phyloP scores from a whole-genome alignment of 2,329 filamentous ascomycete genomes.

The Fusarium sp. region DNA sequence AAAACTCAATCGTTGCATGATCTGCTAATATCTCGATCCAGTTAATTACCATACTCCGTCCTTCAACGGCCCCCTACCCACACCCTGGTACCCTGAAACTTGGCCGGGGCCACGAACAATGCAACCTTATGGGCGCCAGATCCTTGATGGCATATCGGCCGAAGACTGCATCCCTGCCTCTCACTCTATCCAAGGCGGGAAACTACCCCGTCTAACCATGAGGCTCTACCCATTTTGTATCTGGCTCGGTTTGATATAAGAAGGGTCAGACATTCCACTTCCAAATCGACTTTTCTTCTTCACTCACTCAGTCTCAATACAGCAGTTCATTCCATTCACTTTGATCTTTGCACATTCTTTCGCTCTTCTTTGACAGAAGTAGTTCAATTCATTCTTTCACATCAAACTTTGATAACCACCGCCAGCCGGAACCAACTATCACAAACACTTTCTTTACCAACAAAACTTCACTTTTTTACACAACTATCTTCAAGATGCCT shows the following conservation, averaged over 20 bases:
- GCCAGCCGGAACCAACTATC: constrained; percentile 41
- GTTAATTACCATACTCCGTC: not conserved
- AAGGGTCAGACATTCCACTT: constrained; percentile 18
- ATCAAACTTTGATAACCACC: constrained; percentile 20
- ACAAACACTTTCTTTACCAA: constrained; percentile 20
- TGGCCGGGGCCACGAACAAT: constrained; percentile 27
- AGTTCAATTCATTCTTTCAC: constrained; percentile 44
- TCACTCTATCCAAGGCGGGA: constrained; percentile 19
- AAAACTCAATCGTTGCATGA: constrained; percentile 19
- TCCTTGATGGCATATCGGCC: constrained; percentile 38
- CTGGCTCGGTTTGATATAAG: constrained; percentile 32
- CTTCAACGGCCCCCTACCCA: not conserved
- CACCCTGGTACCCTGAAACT: constrained; percentile 39
- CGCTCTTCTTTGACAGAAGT: constrained; percentile 52
- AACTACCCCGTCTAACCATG: constrained; percentile 27
- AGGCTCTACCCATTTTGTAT: constrained; percentile 20
- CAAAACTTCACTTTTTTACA: not conserved
- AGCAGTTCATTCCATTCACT: constrained; percentile 49
- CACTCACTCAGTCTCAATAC: constrained; percentile 43
- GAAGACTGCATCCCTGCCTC: constrained; percentile 20
- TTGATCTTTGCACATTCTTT: constrained; percentile 45
- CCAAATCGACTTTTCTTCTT: constrained; percentile 15
- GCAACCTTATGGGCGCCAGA: constrained; percentile 23
- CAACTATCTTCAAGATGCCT: constrained; percentile 44
- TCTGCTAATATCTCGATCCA: constrained; percentile 23